Percentiles rank a stretch among this genome's conserved stretches.
Evolutionary conservation across 2,329 filamentous ascomycete genomes (phyloP).

Genomic region (Neocucurbitaria cava): DNA sequence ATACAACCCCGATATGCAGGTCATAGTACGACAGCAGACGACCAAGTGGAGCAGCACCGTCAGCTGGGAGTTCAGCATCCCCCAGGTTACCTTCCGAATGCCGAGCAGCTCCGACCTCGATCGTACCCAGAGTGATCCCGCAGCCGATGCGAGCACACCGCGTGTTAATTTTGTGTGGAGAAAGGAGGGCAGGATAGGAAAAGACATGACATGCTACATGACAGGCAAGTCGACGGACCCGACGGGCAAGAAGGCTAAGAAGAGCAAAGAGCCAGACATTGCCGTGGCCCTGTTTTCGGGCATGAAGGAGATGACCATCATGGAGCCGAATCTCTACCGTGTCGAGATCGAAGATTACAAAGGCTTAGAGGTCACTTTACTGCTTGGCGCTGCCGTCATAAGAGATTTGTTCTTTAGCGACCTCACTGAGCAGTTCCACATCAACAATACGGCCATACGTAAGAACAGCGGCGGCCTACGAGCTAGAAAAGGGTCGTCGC

Average conservation of each 20-base stretch:
- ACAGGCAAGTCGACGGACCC: slow-evolving; percentile 74
- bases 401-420: slow-evolving; percentile 69
- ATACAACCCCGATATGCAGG: slow-evolving; percentile 90
- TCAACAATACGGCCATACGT: slow-evolving; percentile 56
- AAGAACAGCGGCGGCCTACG: slow-evolving; percentile 48
- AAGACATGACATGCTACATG: slow-evolving; percentile 88
- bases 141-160: slow-evolving; percentile 62
- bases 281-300: slow-evolving; percentile 83
- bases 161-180: slow-evolving; percentile 89
- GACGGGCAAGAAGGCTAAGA: slow-evolving; percentile 69
- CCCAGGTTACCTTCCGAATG: slow-evolving; percentile 80
- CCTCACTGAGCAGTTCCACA: slow-evolving; percentile 79
- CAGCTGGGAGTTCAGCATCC: slow-evolving; percentile 92
- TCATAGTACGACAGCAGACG: slow-evolving; percentile 73
- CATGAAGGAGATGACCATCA: slow-evolving; percentile 81
- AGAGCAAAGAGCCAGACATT: slow-evolving; percentile 89
- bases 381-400: slow-evolving; percentile 67
- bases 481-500: slow-evolving; percentile 45
- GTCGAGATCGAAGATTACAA: slow-evolving; percentile 95
- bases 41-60: slow-evolving; percentile 82
- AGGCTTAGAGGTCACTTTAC: slow-evolving; percentile 83
- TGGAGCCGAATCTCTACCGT: slow-evolving; percentile 89
- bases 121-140: slow-evolving; percentile 69
- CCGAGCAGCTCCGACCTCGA: slow-evolving; percentile 83
- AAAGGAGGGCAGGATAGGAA: slow-evolving; percentile 82